Evolutionary conservation across 345 rosid genomes (phyloP).

Genomic region (Eucalyptus marginata): DNA sequence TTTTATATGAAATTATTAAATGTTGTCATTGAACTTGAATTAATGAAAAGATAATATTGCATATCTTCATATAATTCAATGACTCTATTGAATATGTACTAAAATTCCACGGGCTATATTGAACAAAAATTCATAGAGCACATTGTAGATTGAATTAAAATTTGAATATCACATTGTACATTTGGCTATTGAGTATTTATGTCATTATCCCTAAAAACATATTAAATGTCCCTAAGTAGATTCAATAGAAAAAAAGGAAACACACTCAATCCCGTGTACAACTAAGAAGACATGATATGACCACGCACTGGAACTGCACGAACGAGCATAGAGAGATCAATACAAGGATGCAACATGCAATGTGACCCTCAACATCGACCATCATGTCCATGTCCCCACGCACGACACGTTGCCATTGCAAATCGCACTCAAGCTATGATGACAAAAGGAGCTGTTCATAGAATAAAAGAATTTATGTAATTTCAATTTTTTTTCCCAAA

Average conservation of each 20-base stretch:
- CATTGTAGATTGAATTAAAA: too few relatives aligned
- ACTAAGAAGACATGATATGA: neutral
- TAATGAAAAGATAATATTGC: too few relatives aligned
- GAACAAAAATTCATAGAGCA: neutral
- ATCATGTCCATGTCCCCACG: neutral
- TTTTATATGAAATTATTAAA: too few relatives aligned
- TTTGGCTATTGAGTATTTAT: neutral
- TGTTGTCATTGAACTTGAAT: too few relatives aligned
- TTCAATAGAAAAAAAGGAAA: neutral
- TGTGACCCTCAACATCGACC: neutral
- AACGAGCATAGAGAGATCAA: neutral
- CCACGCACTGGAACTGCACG: neutral
- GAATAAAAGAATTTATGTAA: slow-evolving; percentile 1
- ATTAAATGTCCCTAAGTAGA: neutral
- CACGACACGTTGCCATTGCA: neutral
- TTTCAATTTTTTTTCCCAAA: neutral
- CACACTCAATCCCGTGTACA: neutral
- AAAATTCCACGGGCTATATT: too few relatives aligned
- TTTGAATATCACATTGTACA: neutral
- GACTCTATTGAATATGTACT: too few relatives aligned
- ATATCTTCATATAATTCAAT: too few relatives aligned
- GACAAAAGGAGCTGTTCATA: neutral
- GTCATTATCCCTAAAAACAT: neutral
- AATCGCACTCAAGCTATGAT: neutral
- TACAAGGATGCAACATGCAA: neutral